Evolutionary conservation across 2,329 filamentous ascomycete genomes (phyloP), one percentile per base, ranked within the genome.

Genomic region (Colletotrichum sp.): DNA sequence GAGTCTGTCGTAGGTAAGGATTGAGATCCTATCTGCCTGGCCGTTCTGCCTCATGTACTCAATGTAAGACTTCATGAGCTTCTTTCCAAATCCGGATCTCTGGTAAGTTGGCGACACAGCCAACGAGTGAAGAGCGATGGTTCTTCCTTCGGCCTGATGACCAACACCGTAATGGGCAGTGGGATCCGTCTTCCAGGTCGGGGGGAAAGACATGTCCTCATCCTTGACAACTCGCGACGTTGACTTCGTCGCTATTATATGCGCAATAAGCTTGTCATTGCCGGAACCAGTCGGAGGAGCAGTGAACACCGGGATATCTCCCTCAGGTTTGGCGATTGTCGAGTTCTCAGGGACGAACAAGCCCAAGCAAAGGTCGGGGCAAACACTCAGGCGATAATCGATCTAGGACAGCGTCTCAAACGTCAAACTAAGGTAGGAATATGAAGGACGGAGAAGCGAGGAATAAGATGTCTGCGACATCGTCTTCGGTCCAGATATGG

Each of bases 1-100:
- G 2, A 83, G 79, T 2, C 77, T 78, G 21, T 82, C 81, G 18
- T 83, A 83, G 0, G 82, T 83, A 44, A 83, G 36, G 55, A 83
- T 82, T 2, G 82, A 79, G 16, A 83, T 78, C 3, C 82, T 79
- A 13, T 82, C 81, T 3, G 73, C 80, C 4, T 68, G 34, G 0
- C 69, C 67, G 7, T 63, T 69, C 16, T 70, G n/a, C 21, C 60
- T 79, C 76, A 83, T 81, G 5, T 76, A 52, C 2, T 78, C 65
- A 9, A 80, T 75, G 8, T 83, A 83, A 1, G 72, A 55, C 7
- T 64, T 73, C 77, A 81, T 79, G 2, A 83, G 69, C 8, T 75
- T 76, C 59, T 80, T 82, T n/a, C 82, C 82, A 1, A 83, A 72
- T 1, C 82, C 82, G 5, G 39, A 69, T 49, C 77, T 79, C 63